Percentiles rank a stretch among this genome's conserved stretches.
Evolutionary conservation across 345 rosid genomes (phyloP).

Genomic region (Carallia pectinifolia): DNA sequence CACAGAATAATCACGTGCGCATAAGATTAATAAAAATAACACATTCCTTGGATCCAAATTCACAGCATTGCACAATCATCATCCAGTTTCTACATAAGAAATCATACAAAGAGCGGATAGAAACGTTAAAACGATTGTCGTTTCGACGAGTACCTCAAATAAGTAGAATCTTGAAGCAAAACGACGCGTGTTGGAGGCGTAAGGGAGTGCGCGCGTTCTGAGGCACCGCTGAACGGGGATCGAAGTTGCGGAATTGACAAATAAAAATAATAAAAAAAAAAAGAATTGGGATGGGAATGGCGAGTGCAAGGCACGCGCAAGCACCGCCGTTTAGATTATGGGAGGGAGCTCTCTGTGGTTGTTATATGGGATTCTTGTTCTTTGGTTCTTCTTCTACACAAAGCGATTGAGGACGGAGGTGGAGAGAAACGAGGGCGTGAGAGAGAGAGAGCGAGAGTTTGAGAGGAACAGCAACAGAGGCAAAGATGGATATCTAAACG

Average conservation of each 20-base stretch:
- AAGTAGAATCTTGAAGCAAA: conserved; percentile 11
- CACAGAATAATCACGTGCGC: conserved; percentile 14
- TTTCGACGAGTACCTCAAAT: conserved; percentile 26
- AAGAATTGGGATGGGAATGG: neutral
- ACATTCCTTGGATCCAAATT: conserved; percentile 15
- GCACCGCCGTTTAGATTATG: conserved; percentile 17
- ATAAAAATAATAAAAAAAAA: neutral
- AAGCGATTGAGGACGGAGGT: neutral
- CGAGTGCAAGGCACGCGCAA: conserved; percentile 20
- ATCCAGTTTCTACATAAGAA: conserved; percentile 16
- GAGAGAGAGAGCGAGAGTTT: neutral
- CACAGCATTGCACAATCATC: conserved; percentile 22
- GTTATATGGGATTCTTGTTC: neutral
- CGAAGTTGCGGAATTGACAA: neutral
- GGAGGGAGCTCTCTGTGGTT: conserved; percentile 15
- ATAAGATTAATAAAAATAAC: conserved; percentile 18
- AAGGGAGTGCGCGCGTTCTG: conserved; percentile 6
- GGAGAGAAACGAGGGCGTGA: neutral
- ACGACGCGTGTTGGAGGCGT: conserved; percentile 17
- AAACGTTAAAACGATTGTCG: neutral
- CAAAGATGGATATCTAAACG: conserved; percentile 16
- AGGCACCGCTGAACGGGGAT: conserved; percentile 16
- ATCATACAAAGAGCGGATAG: neutral
- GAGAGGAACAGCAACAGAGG: neutral
- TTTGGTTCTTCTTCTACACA: neutral